Base-by-base conservation (phyloP, 208 protist genomes). In the Acanthamoeba comandoni region DNA sequence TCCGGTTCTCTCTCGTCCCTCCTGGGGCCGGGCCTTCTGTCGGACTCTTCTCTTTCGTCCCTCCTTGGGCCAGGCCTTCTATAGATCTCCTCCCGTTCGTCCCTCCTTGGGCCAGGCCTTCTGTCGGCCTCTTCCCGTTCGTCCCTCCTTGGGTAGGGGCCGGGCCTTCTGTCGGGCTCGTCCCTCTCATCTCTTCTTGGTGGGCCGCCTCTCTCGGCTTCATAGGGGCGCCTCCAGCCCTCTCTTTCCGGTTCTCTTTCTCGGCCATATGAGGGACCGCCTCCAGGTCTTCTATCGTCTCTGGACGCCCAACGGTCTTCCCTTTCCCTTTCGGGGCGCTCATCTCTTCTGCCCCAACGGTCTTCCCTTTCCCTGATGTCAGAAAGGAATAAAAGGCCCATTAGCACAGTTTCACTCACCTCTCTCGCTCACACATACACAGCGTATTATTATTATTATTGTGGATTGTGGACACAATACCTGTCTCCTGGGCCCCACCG, bases 311-410 rank as follows among this genome's bases (percentile, higher is more conserved):
- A 39, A 79, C 31, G 26, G 24, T 29, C 12, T 39, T 79, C 70
- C 65, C 65, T 71, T 39, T 79, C 70, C 65, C 65, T 71, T 29
- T 39, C 31, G 4, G 65, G 65, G 60, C 24, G 60, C 11, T 29
- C 60, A n/a, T 29, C 60, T 24, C 24, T 29, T 19, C 65, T n/a
- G 2, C 65, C 65, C 65, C 65, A 71, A 26, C 48, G 31, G 9
- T 71, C 65, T 29, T 71, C 65, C 15, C 65, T 29, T 39, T n/a
- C 67, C 35, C n/a, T 75, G 17, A 43, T 75, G 35, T 11, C 49
- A 29, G 31, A 13, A 31, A n/a, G 31, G 67, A 17, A 29, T n/a
- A n/a, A n/a, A n/a, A n/a, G n/a, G n/a, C 26, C 24, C 12, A 12
- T 29, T n/a, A n/a, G n/a, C 26, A 75, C 31, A 29, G 24, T 77